Conservation (phyloP, 2,329 filamentous ascomycete species). For the Aspergillus pseudoterreus region DNA sequence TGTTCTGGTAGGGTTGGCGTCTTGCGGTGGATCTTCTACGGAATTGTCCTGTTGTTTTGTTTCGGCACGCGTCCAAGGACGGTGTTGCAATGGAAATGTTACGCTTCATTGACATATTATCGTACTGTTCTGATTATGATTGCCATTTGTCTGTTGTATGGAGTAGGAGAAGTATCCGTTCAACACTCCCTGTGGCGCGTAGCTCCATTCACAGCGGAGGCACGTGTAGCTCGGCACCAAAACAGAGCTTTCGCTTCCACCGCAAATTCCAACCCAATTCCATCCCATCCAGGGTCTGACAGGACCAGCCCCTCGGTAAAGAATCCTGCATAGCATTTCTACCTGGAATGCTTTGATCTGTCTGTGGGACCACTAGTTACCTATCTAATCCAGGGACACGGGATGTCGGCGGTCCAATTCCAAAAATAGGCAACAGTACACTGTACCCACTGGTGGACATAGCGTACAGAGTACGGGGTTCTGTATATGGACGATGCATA, state of each 20-base stretch:
- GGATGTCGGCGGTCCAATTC: neutral
- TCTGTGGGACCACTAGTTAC: too few species aligned
- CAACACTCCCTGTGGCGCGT: neutral
- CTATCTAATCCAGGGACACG: too few species aligned
- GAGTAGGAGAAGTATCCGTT: neutral
- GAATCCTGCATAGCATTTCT: too few species aligned
- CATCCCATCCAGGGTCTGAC: neutral
- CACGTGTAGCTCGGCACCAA: neutral
- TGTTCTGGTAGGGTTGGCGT: conserved; percentile 33
- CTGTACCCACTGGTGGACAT: neutral
- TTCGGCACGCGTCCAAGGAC: conserved; percentile 13
- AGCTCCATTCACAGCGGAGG: neutral
- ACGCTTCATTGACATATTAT: conserved; percentile 6
- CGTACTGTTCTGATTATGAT: too few species aligned
- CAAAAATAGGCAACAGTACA: neutral
- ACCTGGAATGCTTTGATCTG: too few species aligned
- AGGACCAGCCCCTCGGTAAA: too few species aligned
- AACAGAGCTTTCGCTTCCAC: neutral
- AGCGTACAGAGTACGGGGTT: too few species aligned
- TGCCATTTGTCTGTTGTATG: too few species aligned
- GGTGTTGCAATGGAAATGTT: conserved; percentile 18
- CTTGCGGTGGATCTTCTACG: conserved; percentile 33
- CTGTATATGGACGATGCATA: too few species aligned
- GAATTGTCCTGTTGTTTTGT: conserved; percentile 20
- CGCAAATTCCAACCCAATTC: neutral